These are phyloP conservation scores for Phialophora macrospora DNA, from an alignment of 2,329 filamentous ascomycete genomes.

Conservation along the genomic window DNA sequence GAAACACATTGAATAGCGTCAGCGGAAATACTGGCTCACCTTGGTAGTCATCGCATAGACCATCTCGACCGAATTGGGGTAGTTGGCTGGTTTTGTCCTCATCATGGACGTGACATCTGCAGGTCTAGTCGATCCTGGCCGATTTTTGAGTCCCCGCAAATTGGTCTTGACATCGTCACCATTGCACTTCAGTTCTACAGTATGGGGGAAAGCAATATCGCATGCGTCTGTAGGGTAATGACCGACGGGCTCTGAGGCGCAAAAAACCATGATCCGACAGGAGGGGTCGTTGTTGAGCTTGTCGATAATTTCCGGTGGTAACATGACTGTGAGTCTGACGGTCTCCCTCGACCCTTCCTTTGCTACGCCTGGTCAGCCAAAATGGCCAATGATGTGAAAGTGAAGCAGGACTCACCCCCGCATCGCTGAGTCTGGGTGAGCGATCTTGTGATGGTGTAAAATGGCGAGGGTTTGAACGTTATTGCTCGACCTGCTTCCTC, in stretches of 20 bases:
- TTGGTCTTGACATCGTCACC: constrained; percentile 89
- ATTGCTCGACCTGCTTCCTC: constrained; percentile 47
- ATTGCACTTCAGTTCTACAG: constrained; percentile 92
- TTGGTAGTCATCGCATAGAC: constrained; percentile 92
- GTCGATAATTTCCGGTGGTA: constrained; percentile 59
- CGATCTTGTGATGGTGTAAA: constrained; percentile 72
- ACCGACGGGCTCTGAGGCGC: constrained; percentile 66
- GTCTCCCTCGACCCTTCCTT: constrained; percentile 65
- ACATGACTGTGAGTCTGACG: constrained; percentile 62
- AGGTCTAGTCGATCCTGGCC: constrained; percentile 89
- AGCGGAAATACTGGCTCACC: constrained; percentile 56
- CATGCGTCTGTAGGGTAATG: constrained; percentile 56
- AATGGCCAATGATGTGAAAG: constrained; percentile 34
- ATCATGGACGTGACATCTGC: constrained; percentile 85
- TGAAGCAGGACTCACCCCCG: constrained; percentile 64
- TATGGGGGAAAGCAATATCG: constrained; percentile 87
- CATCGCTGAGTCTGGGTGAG: constrained; percentile 70
- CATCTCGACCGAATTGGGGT: constrained; percentile 78
- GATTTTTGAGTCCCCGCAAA: constrained; percentile 91
- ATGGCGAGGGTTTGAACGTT: constrained; percentile 78
- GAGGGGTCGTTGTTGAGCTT: constrained; percentile 65
- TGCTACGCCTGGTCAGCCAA: constrained; percentile 47
- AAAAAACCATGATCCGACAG: constrained; percentile 80
- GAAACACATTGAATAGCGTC: constrained; percentile 31
- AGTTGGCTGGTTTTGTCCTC: constrained; percentile 66